Conservation (phyloP, 2,329 filamentous ascomycete species). For the Pseudogymnoascus sp. region DNA sequence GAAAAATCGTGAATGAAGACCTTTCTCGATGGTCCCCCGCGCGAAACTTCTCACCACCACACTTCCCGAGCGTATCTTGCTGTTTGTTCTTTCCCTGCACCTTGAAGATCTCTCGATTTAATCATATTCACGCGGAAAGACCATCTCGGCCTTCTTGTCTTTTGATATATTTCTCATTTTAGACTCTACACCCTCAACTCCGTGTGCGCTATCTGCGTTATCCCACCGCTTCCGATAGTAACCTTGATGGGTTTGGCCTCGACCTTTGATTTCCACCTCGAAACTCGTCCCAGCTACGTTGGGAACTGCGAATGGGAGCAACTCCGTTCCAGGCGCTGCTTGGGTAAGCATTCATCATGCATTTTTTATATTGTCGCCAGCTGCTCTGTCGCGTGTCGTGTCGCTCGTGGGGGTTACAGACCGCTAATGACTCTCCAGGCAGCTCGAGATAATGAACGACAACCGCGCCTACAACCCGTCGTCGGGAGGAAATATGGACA, state of each 20-base stretch:
- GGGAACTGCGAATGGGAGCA: not conserved
- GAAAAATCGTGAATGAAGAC: conserved; percentile 5
- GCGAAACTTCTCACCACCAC: conserved; percentile 3
- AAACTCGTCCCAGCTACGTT: not conserved
- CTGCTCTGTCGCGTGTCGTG: not conserved
- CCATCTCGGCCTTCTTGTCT: not conserved
- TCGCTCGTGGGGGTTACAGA: not conserved
- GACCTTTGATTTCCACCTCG: not conserved
- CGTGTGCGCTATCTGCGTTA: not conserved
- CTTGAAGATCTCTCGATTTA: not conserved
- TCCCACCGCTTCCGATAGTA: not conserved
- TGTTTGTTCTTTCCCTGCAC: not conserved
- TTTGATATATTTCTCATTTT: not conserved
- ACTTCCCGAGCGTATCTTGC: not conserved
- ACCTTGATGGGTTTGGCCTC: conserved; percentile 9
- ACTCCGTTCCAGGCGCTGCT: conserved; percentile 1
- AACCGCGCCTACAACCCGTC: not conserved
- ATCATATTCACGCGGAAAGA: not conserved
- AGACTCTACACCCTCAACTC: not conserved
- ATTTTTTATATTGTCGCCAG: not conserved
- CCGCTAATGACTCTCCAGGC: not conserved
- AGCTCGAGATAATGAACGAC: conserved; percentile 7
- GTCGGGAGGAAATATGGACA: not conserved
- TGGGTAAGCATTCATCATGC: not conserved
- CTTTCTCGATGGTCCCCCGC: not conserved